These are phyloP conservation scores for Cairneyella variabilis DNA, from an alignment of 495 filamentous ascomycete species.

Conservation along the genomic window DNA sequence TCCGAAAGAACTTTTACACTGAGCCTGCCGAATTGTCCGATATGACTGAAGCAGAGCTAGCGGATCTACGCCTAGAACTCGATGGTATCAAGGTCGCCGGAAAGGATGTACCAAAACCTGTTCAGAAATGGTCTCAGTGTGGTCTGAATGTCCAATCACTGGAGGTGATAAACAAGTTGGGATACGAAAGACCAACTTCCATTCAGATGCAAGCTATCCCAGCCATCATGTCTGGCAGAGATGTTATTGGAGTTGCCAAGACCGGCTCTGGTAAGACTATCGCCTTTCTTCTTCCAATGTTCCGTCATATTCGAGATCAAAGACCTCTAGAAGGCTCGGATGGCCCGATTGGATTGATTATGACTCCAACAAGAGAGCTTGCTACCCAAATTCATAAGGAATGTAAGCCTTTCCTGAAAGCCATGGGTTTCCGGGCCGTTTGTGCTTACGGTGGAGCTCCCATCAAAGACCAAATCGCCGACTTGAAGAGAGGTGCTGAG, in stretches of 20 bases:
- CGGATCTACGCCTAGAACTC: constrained; percentile 76
- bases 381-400: constrained; percentile 94
- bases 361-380: constrained; percentile 94
- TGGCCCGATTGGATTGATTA: constrained; percentile 81
- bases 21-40: constrained; percentile 80
- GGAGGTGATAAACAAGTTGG: constrained; percentile 78
- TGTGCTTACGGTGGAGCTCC: constrained; percentile 94
- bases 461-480: constrained; percentile 97
- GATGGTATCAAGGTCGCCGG: constrained; percentile 93
- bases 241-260: constrained; percentile 95
- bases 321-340: constrained; percentile 76
- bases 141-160: constrained; percentile 81
- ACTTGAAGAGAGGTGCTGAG: constrained; percentile 91
- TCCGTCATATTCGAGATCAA: constrained; percentile 96
- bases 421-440: constrained; percentile 83
- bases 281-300: constrained; percentile 93
- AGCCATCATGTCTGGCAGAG: constrained; percentile 91
- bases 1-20: constrained; percentile 90
- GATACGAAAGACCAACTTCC: constrained; percentile 85
- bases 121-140: constrained; percentile 95
- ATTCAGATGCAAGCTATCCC: constrained; percentile 96
- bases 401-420: constrained; percentile 88
- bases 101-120: constrained; percentile 83
- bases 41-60: constrained; percentile 82
- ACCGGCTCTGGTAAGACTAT: constrained; percentile 99